These are phyloP conservation scores for Tylopilus rubrobrunneus DNA, from an alignment of 768 basidiomycete species.

Conservation along the genomic window DNA sequence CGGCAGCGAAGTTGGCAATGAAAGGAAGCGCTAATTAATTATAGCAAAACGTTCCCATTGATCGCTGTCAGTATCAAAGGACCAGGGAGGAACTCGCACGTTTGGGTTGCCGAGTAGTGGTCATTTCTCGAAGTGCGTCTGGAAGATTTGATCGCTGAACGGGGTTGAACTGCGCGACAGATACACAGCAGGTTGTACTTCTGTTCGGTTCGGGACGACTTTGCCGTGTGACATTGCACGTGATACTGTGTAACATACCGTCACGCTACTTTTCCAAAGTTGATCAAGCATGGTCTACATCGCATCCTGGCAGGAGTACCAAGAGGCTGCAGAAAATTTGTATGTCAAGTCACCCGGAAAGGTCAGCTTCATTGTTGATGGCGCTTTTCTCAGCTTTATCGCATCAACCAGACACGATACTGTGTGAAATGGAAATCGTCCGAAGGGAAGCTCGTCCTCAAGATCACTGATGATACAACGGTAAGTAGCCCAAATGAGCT, in stretches of 20 bases:
- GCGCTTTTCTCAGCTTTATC: neutral
- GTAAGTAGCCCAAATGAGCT: slow-evolving; percentile 45
- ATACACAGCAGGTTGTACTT: too few species aligned
- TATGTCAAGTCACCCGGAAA: slow-evolving; percentile 77
- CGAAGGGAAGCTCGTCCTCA: slow-evolving; percentile 85
- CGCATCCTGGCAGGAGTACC: slow-evolving; percentile 84
- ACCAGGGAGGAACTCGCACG: slow-evolving; percentile 15
- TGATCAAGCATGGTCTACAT: slow-evolving; percentile 68
- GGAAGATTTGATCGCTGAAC: neutral
- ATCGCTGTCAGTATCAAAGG: neutral
- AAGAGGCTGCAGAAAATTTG: slow-evolving; percentile 83
- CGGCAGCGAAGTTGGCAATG: slow-evolving; percentile 86
- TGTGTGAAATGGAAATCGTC: slow-evolving; percentile 87
- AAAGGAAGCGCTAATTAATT: slow-evolving; percentile 68
- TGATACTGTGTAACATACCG: slow-evolving; percentile 15
- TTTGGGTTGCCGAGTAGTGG: slow-evolving; percentile 31
- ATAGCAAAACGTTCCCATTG: slow-evolving; percentile 6
- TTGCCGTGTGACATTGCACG: slow-evolving; percentile 7
- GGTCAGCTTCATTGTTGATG: slow-evolving; percentile 39
- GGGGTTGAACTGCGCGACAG: neutral
- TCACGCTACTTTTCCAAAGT: slow-evolving; percentile 9
- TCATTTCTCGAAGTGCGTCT: slow-evolving; percentile 11
- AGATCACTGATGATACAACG: slow-evolving; percentile 87
- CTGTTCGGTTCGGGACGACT: neutral
- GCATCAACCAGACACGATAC: slow-evolving; percentile 67